Conservation (phyloP, 2,329 filamentous ascomycete genomes). For the Fusarium circinatum region DNA sequence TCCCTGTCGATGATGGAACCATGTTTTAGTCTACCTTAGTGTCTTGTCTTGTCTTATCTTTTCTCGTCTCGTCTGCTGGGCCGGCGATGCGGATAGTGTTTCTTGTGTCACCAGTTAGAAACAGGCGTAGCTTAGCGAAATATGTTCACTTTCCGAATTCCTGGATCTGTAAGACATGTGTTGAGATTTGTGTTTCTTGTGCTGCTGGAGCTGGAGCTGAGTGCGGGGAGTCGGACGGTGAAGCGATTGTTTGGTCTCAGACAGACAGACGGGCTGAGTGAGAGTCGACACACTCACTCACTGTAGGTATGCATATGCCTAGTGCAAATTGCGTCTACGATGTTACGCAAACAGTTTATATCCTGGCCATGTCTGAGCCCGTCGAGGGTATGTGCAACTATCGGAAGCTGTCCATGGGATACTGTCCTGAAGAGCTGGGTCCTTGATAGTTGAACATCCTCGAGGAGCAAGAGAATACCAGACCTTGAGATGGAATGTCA, state of each 20-base stretch:
- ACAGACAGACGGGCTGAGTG: background rate
- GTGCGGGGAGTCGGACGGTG: background rate
- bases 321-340: background rate
- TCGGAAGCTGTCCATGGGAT: background rate
- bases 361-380: background rate
- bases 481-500: background rate
- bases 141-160: constrained; percentile 2
- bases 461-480: background rate
- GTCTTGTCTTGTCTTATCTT: background rate
- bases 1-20: background rate
- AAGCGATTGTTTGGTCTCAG: background rate
- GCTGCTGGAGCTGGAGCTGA: background rate
- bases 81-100: background rate
- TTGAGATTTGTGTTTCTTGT: background rate
- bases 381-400: background rate
- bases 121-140: constrained; percentile 11
- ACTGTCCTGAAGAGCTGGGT: background rate
- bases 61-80: background rate
- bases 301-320: background rate
- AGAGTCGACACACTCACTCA: background rate
- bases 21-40: background rate
- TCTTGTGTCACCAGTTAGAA: constrained; percentile 16
- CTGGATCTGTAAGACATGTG: background rate
- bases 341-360: background rate
- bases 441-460: background rate